phyloP scores from a whole-genome alignment of 192 early-diverging fungal species.

The Tieghemiomyces parasiticus region DNA sequence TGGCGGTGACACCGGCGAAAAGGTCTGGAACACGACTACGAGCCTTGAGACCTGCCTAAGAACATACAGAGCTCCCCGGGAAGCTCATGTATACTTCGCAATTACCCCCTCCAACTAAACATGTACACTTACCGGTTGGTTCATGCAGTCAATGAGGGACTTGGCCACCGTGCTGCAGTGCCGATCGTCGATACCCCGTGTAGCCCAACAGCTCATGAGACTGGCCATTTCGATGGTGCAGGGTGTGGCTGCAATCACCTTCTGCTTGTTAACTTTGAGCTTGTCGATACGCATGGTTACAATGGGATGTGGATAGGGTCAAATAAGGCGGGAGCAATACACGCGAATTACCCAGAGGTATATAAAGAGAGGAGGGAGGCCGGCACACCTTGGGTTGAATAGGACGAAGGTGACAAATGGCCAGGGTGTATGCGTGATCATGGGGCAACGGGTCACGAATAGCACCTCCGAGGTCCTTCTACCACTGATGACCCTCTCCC shows the following conservation, averaged over 20 bases:
- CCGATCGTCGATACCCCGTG: constrained; percentile 20
- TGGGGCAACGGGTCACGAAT: too few species aligned
- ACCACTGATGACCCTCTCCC: too few species aligned
- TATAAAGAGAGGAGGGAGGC: too few species aligned
- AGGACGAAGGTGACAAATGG: too few species aligned
- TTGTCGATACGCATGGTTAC: background rate
- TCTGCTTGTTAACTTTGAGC: constrained; percentile 1
- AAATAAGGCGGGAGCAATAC: too few species aligned
- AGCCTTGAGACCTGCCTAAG: background rate
- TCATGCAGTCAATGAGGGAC: constrained; percentile 23
- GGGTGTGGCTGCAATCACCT: constrained; percentile 15
- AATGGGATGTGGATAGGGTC: too few species aligned
- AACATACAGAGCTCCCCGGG: background rate
- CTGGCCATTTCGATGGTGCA: constrained; percentile 31
- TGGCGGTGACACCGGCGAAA: background rate
- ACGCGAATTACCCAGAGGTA: too few species aligned
- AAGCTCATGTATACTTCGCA: background rate
- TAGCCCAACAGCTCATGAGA: constrained; percentile 29
- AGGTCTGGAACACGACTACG: background rate
- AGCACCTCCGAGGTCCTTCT: too few species aligned
- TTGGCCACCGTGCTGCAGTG: constrained; percentile 21
- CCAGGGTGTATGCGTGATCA: too few species aligned
- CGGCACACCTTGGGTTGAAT: too few species aligned
- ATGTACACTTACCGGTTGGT: constrained; percentile 13
- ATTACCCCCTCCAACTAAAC: background rate